Conservation (phyloP, 1,284 basidiomycete species). For the Microstroma glucosiphilum region DNA sequence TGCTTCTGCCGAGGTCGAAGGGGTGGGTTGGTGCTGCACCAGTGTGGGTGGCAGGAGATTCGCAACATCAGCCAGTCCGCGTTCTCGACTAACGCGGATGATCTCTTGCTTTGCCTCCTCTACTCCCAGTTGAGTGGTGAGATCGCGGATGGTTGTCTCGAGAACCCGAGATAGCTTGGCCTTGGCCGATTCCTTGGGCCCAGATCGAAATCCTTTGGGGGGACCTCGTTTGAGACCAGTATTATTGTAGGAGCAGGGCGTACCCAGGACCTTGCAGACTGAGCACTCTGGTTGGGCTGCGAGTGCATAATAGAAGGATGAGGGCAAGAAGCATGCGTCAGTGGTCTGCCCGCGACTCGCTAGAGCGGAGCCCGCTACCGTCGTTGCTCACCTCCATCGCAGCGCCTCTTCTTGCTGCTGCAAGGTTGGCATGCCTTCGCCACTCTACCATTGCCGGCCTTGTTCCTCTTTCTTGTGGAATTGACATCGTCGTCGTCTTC, state of each 20-base stretch:
- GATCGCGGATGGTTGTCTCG: slow-evolving; percentile 40
- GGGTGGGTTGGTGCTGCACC: too few relatives aligned
- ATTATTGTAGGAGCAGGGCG: slow-evolving; percentile 36
- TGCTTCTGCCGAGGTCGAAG: neutral
- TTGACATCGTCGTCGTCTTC: too few relatives aligned
- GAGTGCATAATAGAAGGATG: neutral
- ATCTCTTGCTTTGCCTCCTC: slow-evolving; percentile 30
- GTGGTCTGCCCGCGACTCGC: neutral
- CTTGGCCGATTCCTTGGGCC: slow-evolving; percentile 35
- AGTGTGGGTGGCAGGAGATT: neutral
- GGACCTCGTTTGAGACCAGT: slow-evolving; percentile 36
- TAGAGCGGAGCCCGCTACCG: neutral
- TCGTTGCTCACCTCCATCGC: slow-evolving; percentile 29
- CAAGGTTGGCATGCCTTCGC: slow-evolving; percentile 40
- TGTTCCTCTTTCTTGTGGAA: neutral
- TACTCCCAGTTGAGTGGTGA: slow-evolving; percentile 30
- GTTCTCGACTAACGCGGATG: slow-evolving; percentile 25
- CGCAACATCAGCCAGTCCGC: slow-evolving; percentile 25
- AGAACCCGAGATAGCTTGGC: slow-evolving; percentile 33
- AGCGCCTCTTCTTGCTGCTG: slow-evolving; percentile 39
- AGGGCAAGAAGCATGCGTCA: neutral
- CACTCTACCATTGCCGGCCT: slow-evolving; percentile 18
- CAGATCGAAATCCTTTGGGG: slow-evolving; percentile 39
- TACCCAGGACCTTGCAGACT: slow-evolving; percentile 36
- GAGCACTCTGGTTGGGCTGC: slow-evolving; percentile 31